Conservation (phyloP, 306 rosid genomes). For the Nissolia schottii region DNA sequence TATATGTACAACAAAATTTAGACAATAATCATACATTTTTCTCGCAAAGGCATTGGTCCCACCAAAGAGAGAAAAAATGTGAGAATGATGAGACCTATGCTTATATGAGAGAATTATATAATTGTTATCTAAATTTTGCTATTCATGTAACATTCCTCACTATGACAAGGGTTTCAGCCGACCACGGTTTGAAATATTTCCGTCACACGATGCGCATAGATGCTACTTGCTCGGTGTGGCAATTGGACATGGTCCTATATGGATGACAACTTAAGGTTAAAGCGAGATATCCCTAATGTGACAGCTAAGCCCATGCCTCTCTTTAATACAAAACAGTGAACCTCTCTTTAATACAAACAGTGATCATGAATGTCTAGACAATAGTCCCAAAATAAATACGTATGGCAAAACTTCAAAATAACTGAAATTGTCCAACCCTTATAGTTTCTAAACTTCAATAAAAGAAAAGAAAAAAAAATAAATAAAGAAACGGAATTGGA, state of each 20-base stretch:
- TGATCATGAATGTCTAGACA: background rate
- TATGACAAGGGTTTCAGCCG: slow-evolving; percentile 3
- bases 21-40: too few relatives aligned
- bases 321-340: background rate
- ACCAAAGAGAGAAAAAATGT: too few relatives aligned
- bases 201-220: background rate
- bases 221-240: background rate
- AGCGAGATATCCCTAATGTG: background rate
- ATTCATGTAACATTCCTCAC: too few relatives aligned
- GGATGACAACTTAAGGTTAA: background rate
- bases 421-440: background rate
- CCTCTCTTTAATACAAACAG: background rate
- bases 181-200: slow-evolving; percentile 21
- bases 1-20: too few relatives aligned
- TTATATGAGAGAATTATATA: too few relatives aligned
- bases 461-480: background rate
- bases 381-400: background rate
- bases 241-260: slow-evolving; percentile 5
- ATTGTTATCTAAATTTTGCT: too few relatives aligned
- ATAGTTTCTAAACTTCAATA: background rate
- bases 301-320: slow-evolving; percentile 20
- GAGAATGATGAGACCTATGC: too few relatives aligned
- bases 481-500: too few relatives aligned
- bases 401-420: background rate
- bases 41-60: too few relatives aligned